phyloP scores from a whole-genome alignment of 208 protist species.

The Leishmania martiniquensis region DNA sequence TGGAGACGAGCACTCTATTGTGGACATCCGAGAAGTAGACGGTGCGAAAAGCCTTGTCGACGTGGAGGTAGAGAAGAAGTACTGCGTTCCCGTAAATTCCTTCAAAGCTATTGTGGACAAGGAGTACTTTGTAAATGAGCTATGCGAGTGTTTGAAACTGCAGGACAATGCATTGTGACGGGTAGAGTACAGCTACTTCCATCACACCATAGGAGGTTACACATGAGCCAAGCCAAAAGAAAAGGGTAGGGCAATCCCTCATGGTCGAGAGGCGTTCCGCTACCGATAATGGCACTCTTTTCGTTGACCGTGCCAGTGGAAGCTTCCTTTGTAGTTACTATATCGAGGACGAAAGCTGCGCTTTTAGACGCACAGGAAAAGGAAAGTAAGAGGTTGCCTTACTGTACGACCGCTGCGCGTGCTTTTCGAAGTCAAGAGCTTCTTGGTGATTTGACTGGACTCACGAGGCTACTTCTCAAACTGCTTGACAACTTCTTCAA shows the following conservation, averaged over 20 bases:
- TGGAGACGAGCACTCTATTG: slow-evolving; percentile 84
- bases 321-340: background rate
- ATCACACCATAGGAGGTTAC: background rate
- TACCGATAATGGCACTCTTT: background rate
- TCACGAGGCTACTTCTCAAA: background rate
- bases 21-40: slow-evolving; percentile 73
- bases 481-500: background rate
- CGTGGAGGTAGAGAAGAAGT: slow-evolving; percentile 51
- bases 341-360: background rate
- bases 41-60: slow-evolving; percentile 52
- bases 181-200: background rate
- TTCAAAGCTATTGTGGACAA: slow-evolving; percentile 83
- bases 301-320: background rate
- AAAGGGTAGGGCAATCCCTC: slow-evolving; percentile 2
- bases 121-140: slow-evolving; percentile 83
- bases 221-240: background rate
- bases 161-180: slow-evolving; percentile 32
- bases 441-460: background rate
- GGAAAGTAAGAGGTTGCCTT: background rate
- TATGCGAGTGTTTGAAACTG: slow-evolving; percentile 45
- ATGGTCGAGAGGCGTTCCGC: background rate
- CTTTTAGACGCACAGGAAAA: background rate
- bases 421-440: background rate
- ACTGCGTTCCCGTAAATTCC: slow-evolving; percentile 78
- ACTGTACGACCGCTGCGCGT: background rate